Evolutionary conservation across 176 grass and related monocot genomes (phyloP).

Genomic region (Microstegium vimineum): DNA sequence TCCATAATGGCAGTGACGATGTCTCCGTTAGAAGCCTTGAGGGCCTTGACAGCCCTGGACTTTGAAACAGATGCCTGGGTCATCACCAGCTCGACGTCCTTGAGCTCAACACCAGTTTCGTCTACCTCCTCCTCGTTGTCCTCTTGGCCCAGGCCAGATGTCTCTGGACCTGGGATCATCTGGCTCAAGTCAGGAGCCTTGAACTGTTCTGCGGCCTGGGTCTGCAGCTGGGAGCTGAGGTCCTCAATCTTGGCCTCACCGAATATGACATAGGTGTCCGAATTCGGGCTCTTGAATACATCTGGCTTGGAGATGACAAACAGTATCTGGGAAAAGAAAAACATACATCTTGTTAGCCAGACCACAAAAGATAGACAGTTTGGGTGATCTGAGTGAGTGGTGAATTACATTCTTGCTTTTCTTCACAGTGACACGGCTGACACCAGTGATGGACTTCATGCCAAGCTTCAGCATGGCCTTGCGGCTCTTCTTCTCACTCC

Average conservation of each 20-base stretch:
- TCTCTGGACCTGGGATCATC: slow-evolving; percentile 31
- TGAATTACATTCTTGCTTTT: slow-evolving; percentile 73
- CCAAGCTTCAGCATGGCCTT: slow-evolving; percentile 83
- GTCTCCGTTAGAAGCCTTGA: slow-evolving; percentile 47
- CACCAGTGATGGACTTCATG: slow-evolving; percentile 60
- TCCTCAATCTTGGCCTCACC: slow-evolving; percentile 74
- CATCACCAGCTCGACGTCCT: slow-evolving; percentile 74
- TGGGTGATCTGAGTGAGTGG: not conserved
- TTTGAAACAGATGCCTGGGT: slow-evolving; percentile 50
- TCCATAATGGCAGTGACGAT: slow-evolving; percentile 76
- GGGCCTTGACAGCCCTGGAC: slow-evolving; percentile 55
- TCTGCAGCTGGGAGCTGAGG: slow-evolving; percentile 67
- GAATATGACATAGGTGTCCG: slow-evolving; percentile 63
- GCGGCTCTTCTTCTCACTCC: slow-evolving; percentile 79
- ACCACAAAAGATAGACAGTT: not conserved
- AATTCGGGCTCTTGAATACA: slow-evolving; percentile 68
- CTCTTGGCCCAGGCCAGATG: slow-evolving; percentile 31
- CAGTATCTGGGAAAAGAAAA: slow-evolving; percentile 35
- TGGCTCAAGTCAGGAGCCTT: slow-evolving; percentile 53
- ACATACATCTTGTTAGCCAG: not conserved
- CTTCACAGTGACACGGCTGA: slow-evolving; percentile 60
- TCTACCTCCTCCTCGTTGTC: slow-evolving; percentile 58
- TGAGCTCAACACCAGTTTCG: slow-evolving; percentile 52
- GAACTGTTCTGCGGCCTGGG: slow-evolving; percentile 68
- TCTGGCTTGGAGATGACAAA: slow-evolving; percentile 77